Percentiles rank a stretch among this genome's conserved stretches.
Conservation (phyloP, 1,284 basidiomycete genomes). For the Sanghuangporus weigelae region DNA sequence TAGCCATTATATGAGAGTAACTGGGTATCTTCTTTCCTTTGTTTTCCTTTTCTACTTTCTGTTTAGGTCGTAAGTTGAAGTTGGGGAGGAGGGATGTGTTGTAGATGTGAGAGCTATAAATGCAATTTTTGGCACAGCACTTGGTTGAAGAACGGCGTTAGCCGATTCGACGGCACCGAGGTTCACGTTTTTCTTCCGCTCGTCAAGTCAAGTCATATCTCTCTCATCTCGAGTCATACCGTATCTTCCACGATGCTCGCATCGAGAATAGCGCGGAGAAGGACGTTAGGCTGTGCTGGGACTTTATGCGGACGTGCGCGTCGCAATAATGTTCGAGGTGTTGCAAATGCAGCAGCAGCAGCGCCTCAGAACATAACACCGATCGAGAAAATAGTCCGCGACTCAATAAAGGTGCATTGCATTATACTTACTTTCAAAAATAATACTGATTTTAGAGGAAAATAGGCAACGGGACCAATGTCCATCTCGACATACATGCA, state of each 20-base stretch:
- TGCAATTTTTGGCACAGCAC: constrained; percentile 3
- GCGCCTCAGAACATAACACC: not conserved
- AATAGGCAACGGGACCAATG: constrained; percentile 80
- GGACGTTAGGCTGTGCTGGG: not conserved
- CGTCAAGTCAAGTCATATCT: not conserved
- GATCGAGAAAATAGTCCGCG: constrained; percentile 60
- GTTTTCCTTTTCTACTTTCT: not conserved
- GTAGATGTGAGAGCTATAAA: not conserved
- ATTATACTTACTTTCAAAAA: not conserved
- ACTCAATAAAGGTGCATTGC: constrained; percentile 58
- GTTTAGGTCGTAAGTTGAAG: not conserved
- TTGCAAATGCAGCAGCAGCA: not conserved
- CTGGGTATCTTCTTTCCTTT: not conserved
- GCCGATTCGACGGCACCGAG: not conserved
- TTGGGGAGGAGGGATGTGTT: not conserved
- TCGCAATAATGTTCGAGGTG: not conserved
- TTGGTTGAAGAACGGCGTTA: not conserved
- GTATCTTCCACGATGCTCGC: not conserved
- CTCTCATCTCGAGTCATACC: constrained; percentile 5
- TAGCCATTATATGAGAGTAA: constrained; percentile 46
- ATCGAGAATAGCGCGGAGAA: not conserved
- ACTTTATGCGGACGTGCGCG: not conserved
- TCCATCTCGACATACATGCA: constrained; percentile 87
- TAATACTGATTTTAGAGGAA: not conserved
- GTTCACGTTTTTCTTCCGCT: not conserved